A percentile compares a stretch with the other conserved stretches of the same genome.
Evolutionary conservation across 2,329 filamentous ascomycete species (phyloP).

Genomic region (Alternaria infectoria): DNA sequence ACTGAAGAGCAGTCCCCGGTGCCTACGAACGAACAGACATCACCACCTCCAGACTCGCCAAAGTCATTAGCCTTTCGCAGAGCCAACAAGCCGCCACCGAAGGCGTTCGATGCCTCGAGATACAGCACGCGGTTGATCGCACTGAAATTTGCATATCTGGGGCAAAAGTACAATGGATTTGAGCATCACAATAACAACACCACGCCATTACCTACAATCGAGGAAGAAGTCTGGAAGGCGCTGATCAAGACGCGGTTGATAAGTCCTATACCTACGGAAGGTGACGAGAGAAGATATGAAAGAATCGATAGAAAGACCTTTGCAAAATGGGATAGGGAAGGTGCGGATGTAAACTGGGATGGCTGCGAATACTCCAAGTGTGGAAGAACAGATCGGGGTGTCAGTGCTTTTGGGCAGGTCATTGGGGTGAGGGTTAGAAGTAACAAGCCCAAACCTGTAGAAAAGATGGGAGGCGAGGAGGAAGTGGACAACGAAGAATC

Average conservation of each 20-base stretch:
- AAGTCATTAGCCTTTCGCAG: slow-evolving; percentile 30
- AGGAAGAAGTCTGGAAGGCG: slow-evolving; percentile 93
- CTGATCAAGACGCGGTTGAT: slow-evolving; percentile 83
- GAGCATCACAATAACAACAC: slow-evolving; percentile 79
- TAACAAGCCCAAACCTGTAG: slow-evolving; percentile 62
- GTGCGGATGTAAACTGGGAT: slow-evolving; percentile 72
- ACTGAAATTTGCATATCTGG: slow-evolving; percentile 91
- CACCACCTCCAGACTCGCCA: background rate
- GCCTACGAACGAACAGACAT: background rate
- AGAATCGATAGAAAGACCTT: slow-evolving; percentile 44
- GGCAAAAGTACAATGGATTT: slow-evolving; percentile 89
- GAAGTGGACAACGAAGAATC: background rate
- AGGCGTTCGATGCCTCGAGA: slow-evolving; percentile 75
- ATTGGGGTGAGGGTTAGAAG: slow-evolving; percentile 84
- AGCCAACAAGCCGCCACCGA: slow-evolving; percentile 46
- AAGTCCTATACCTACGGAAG: slow-evolving; percentile 29
- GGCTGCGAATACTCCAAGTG: slow-evolving; percentile 94
- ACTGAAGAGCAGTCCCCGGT: slow-evolving; percentile 3
- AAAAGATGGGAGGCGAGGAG: background rate
- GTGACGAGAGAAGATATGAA: slow-evolving; percentile 40
- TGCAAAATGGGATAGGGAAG: slow-evolving; percentile 44
- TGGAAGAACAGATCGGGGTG: slow-evolving; percentile 88
- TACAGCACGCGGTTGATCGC: slow-evolving; percentile 87
- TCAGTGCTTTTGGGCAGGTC: slow-evolving; percentile 97
- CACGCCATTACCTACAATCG: slow-evolving; percentile 78